phyloP scores from a whole-genome alignment of 148 eudicot species.

The Chenopodium suecicum region DNA sequence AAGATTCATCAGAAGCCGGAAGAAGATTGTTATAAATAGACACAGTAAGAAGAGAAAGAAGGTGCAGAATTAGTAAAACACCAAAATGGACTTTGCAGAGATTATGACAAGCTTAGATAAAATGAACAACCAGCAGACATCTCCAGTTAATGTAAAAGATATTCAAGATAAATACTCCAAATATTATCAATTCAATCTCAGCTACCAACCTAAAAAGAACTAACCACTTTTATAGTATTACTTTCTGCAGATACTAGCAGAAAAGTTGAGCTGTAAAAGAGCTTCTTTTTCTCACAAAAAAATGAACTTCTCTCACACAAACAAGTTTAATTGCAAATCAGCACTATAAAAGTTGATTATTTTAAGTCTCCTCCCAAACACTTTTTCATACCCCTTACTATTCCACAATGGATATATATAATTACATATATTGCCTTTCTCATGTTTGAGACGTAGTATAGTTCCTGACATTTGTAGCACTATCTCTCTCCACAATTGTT shows the following conservation, averaged over 20 bases:
- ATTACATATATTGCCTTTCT: no score
- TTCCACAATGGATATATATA: no score
- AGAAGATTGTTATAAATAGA: not conserved
- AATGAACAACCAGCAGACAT: not conserved
- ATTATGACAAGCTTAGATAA: not conserved
- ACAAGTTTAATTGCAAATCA: not conserved
- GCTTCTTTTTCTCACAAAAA: not conserved
- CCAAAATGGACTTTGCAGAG: not conserved
- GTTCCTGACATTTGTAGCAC: no score
- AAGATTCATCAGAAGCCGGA: not conserved
- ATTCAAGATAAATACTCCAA: not conserved
- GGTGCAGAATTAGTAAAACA: not conserved
- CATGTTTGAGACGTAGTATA: no score
- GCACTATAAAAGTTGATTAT: not conserved
- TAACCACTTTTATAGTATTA: not conserved
- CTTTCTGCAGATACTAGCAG: not conserved
- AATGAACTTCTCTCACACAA: not conserved
- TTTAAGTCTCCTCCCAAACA: not conserved
- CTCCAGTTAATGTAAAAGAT: not conserved
- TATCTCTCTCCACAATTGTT: no score
- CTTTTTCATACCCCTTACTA: no score
- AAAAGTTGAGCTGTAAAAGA: not conserved
- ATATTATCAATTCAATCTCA: not conserved
- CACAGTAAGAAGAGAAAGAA: not conserved
- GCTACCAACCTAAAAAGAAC: no score